A percentile compares a stretch with the other conserved stretches of the same genome.
phyloP scores from a whole-genome alignment of 179 eudicot species.

The Amaranthus tricolor region DNA sequence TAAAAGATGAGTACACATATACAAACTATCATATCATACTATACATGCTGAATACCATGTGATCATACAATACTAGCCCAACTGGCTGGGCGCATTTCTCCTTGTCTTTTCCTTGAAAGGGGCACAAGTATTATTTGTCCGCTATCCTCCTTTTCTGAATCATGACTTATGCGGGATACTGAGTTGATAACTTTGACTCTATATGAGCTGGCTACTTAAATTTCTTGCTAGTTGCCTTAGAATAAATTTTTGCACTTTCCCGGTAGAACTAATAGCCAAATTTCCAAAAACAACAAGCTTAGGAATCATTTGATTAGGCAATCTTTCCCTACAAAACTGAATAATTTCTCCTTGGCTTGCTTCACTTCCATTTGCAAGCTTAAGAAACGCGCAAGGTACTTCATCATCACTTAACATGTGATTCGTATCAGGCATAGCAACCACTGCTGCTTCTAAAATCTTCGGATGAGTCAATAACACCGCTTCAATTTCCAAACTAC shows the following conservation, averaged over 20 bases:
- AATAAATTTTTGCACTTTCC: constrained; percentile 64
- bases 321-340: constrained; percentile 37
- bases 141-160: too few species aligned
- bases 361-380: constrained; percentile 44
- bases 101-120: too few species aligned
- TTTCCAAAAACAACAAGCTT: constrained; percentile 55
- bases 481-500: constrained; percentile 64
- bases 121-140: too few species aligned
- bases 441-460: constrained; percentile 64
- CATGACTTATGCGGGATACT: too few species aligned
- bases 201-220: too few species aligned
- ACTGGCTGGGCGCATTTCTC: too few species aligned
- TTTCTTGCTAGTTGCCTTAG: constrained; percentile 56
- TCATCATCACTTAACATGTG: constrained; percentile 40
- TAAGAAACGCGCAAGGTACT: constrained; percentile 73
- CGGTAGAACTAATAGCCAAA: constrained; percentile 64
- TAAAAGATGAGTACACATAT: too few species aligned
- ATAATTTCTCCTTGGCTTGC: constrained; percentile 44
- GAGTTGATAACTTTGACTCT: too few species aligned
- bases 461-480: constrained; percentile 57
- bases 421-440: constrained; percentile 49
- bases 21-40: too few species aligned
- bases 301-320: constrained; percentile 70
- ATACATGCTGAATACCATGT: too few species aligned
- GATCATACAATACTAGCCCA: too few species aligned